Evolutionary conservation across 495 filamentous ascomycete species (phyloP), one percentile per base, ranked within the genome.

Genomic region (Sphaerosporella brunnea): DNA sequence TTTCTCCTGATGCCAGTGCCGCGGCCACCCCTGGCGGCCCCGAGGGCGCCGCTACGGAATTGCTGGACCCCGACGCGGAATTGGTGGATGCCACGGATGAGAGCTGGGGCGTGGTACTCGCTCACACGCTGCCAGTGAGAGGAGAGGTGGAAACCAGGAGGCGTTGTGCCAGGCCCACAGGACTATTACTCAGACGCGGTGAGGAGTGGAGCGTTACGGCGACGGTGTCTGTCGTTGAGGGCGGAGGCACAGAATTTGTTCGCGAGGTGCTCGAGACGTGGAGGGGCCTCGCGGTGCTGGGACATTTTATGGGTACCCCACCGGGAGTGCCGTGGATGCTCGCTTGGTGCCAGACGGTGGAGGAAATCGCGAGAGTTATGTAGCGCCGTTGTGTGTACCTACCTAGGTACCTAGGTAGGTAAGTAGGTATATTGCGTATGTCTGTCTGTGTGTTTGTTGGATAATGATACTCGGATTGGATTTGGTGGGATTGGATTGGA

Each of bases 81-180:
- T 72, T 97, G 4, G 64, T 82, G 3, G 87, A 96, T 56, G 59
- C 75, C 23, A 73, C 73, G 18, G 87, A 96, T 47, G 79, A 86
- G 45, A 80, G 76, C 2, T 94, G 83, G 82, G 78, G 75, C 23
- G 73, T 85, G 18, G 64, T 93, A 13, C 66, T 86, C 36, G 65
- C 70, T 0, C 79, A 86, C 60, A 71, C 78, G n/a, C 69, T 84
- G 15, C 78, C 78, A 61, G 3, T n/a, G 23, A 3, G 25, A 4
- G 5, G 7, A 78, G 75, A 53, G 76, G 77, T 2, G 64, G 69
- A 1, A 75, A 74, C 9, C 61, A 79, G 18, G 71, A 71, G 4
- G 78, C 82, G 45, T 71, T n/a, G n/a, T n/a, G 77, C 50, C 72
- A 71, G 44, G 75, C 77, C 19, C 69, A 77, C 53, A 84, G 82